Evolutionary conservation across 495 filamentous ascomycete genomes (phyloP), one percentile per base, ranked within the genome.

Genomic region (Penicillium daleae): DNA sequence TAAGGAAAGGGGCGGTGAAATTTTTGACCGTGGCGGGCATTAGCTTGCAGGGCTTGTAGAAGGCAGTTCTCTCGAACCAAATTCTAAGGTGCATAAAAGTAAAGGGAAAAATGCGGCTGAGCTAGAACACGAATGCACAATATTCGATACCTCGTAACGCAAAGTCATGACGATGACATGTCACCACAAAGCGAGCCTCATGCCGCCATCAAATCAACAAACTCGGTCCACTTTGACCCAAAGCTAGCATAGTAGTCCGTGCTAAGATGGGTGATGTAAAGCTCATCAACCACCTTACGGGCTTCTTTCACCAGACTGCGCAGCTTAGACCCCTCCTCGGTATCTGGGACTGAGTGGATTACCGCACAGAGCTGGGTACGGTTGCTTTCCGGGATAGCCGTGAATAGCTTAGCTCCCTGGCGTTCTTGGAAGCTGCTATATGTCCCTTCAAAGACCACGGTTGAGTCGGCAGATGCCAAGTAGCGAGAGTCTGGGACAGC

Each of bases 191-290:
- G n/a, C 49, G n/a, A 31, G 24, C 26, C 64, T 68, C 59, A 74
- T 19, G 70, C 63, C 10, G 71, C 75, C 72, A 80, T 78, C 56
- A 74, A 55, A 63, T 68, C 68, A 31, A 81, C 76, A 62, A 83
- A 81, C 44, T 76, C 77, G 24, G 57, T 57, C 80, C 80, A 82
- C 53, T 68, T 67, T 26, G 49, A 42, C 21, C 78, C 76, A 70
- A 83, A 83, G 42, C 68, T 75, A 27, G 76, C 71, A 67, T 83
- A 83, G 69, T 80, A 81, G 58, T 81, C 68, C 24, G 67, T 69
- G 48, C 56, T 66, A 46, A 81, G 67, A 54, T 79, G 76, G 12
- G 80, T 83, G 52, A 82, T 73, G 63, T 80, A 83, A 27, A 82
- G 53, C 63, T 78, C 75, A 53, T 78, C 76, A 5, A 74, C 76